Evolutionary conservation across 2,329 filamentous ascomycete genomes (phyloP), one percentile per base, ranked within the genome.

Genomic region (Passalora sequoiae): DNA sequence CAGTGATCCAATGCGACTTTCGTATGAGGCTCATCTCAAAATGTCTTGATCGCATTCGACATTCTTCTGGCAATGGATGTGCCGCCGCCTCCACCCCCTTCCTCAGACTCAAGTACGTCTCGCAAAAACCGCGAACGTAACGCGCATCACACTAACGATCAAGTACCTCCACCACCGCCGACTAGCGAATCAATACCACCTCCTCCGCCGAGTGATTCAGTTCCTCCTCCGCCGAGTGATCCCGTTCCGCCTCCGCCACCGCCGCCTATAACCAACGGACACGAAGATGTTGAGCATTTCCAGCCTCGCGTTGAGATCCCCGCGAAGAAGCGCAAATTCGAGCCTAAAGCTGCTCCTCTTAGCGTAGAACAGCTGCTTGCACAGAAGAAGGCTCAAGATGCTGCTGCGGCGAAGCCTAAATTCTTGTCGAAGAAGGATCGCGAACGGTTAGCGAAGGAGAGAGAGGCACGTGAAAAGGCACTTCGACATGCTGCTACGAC

Each of bases 351-450:
- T 50, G 66, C 59, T 58, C 85, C 85, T 6, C 71, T 94, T 36
- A 89, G 87, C 61, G 83, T 95, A 44, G 89, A 95, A 66, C 86
- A 94, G 57, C 76, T 95, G 4, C 69, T 95, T 16, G 80, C 81
- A 54, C 84, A 89, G 69, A 94, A 94, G 73, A 86, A 85, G 61
- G 87, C 86, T 49, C 84, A 86, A 20, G 87, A 92, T 66, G 85
- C 84, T 25, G 87, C 84, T 12, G 84, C 87, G 7, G 78, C 86
- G 43, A 95, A 92, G 73, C 89, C 89, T 4, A 89, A 87, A 64
- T 94, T 94, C 62, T 71, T 95, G 16, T 84, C 86, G 4, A 92
- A 86, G 70, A 83, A 84, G 22, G 78, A 94, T 64, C 78, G 89
- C 43, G 88, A 94, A 63, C 78, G 81, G 47, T 67, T 94, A 19